These are phyloP conservation scores for Tolypocladium paradoxum DNA, from an alignment of 2,329 filamentous ascomycete genomes.

Conservation along the genomic window DNA sequence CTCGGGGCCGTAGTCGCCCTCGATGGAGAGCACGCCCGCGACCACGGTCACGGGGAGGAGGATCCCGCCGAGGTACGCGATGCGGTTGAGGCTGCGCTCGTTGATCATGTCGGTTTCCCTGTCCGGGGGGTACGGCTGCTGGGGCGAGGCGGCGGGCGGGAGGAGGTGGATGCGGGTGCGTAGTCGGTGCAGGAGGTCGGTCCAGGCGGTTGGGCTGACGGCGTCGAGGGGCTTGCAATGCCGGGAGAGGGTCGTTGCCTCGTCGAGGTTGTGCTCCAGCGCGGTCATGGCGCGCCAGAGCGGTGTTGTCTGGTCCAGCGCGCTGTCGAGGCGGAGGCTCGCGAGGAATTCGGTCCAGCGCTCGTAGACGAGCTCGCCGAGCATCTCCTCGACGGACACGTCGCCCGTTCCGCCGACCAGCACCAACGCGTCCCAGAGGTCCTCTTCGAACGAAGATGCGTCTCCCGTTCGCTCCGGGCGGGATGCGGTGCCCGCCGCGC, in stretches of 20 bases:
- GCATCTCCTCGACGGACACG: slow-evolving; percentile 2
- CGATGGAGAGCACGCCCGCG: slow-evolving; percentile 35
- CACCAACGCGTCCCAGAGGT: slow-evolving; percentile 1
- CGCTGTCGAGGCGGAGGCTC: not conserved
- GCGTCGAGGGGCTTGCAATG: not conserved
- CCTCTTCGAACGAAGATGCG: not conserved
- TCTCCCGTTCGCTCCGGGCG: not conserved
- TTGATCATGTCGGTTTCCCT: slow-evolving; percentile 15
- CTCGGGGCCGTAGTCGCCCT: slow-evolving; percentile 31
- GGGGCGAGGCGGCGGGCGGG: not conserved
- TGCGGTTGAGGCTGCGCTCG: slow-evolving; percentile 31
- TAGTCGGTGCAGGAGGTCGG: not conserved
- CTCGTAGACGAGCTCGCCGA: slow-evolving; percentile 15
- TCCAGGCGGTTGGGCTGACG: not conserved
- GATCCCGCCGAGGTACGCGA: slow-evolving; percentile 38
- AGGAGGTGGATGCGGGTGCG: not conserved
- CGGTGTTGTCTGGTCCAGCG: not conserved
- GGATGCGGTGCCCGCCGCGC: not conserved
- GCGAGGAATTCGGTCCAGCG: slow-evolving; percentile 14
- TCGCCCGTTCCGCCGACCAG: not conserved
- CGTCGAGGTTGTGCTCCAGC: not conserved
- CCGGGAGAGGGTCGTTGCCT: not conserved
- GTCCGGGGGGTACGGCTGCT: not conserved
- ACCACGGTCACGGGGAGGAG: slow-evolving; percentile 37
- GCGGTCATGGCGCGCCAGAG: not conserved